These are phyloP conservation scores for Dentipellis sp. DNA, from an alignment of 768 basidiomycete genomes.

Conservation along the genomic window DNA sequence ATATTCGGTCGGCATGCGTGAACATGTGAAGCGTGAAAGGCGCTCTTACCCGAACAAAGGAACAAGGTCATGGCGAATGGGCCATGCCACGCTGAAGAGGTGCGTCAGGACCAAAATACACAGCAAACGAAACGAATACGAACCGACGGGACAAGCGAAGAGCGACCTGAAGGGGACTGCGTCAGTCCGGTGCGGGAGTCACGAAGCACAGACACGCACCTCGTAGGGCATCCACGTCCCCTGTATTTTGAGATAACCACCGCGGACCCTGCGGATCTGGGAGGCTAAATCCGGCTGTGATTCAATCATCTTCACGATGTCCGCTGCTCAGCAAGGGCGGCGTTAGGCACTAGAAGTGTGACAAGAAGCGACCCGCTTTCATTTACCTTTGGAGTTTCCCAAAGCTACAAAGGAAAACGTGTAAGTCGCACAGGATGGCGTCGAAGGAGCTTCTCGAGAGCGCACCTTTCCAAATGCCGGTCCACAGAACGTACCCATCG, in stretches of 20 bases:
- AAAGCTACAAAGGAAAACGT: constrained; percentile 39
- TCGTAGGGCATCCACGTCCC: constrained; percentile 94
- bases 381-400: constrained; percentile 77
- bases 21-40: constrained; percentile 5
- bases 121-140: constrained; percentile 16
- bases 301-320: constrained; percentile 90
- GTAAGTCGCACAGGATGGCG: too few species aligned
- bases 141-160: constrained; percentile 73
- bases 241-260: constrained; percentile 86
- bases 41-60: constrained; percentile 74
- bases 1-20: constrained; percentile 3
- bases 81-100: constrained; percentile 70
- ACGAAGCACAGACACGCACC: constrained; percentile 29
- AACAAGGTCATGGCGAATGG: constrained; percentile 76
- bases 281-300: constrained; percentile 81
- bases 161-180: constrained; percentile 45
- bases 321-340: constrained; percentile 38
- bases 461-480: constrained; percentile 89
- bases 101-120: constrained; percentile 5
- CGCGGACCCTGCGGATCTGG: constrained; percentile 75
- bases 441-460: too few species aligned
- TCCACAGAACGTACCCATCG: constrained; percentile 88
- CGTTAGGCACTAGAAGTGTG: constrained; percentile 3
- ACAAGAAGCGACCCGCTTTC: background rate
- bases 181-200: constrained; percentile 6